Evolutionary conservation across 768 basidiomycete genomes (phyloP), one percentile per base, ranked within the genome.

Genomic region (Cytidiella melzeri): DNA sequence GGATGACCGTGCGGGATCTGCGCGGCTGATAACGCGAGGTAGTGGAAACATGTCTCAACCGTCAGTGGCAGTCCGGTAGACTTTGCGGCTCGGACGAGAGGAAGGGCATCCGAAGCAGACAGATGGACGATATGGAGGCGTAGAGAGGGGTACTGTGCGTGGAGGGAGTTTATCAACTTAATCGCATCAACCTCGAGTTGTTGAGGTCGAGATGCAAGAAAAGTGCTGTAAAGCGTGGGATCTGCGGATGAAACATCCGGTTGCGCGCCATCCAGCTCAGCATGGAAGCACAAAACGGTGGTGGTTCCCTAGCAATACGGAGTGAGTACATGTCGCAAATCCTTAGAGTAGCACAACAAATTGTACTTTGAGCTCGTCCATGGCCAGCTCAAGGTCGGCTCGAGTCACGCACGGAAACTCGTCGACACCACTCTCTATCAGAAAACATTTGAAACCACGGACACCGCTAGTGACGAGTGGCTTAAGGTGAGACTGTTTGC

Each of bases 1-100:
- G 93, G 84, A 20, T 68, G 79, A 9, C 86, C 85, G 49, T 76
- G 63, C 4, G 90, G 91, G 50, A 96, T 84, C 41, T 79, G 68
- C 47, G 81, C 77, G 0, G 92, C 76, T 36, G 77, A 71, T 6
- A 96, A 78, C 57, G 82, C 82, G 19, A 97, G 80, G 69, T 99
- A 99, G 67, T 99, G 95, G 69, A 95, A 97, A 67, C 94, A 97
- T 1, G 95, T 99, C 73, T 99, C 95, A 43, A 92, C 90, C 0
- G 92, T 92, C 45, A 99, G 69, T 7, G 83, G 82, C 27, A 81
- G 66, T 0, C 85, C 81, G 1, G 77, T 69, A 1, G 70, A 63
- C 58, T 74, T 82, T 3, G 93, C 92, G 41, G 77, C 72, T 37
- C 80, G 79, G 52, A 98, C 81, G 34, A 80, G 56, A 3, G 85